A percentile compares a stretch with the other conserved stretches of the same genome.
Conservation (phyloP, 2,329 filamentous ascomycete genomes). For the Chaetomiaceae sp. region DNA sequence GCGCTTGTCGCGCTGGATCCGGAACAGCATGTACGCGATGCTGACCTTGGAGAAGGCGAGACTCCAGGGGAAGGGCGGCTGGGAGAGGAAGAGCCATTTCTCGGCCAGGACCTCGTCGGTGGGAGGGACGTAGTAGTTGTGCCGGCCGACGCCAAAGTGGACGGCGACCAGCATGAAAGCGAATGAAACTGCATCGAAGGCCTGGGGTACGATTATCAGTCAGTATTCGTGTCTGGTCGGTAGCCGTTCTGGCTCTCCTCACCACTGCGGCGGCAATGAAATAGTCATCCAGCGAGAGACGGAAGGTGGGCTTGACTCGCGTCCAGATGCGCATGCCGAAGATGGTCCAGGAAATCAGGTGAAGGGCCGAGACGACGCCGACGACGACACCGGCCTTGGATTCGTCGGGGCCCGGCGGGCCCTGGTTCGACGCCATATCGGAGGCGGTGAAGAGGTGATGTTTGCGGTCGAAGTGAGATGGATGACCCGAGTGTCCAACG, state of each 20-base stretch:
- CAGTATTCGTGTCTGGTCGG: neutral
- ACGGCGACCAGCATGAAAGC: slow-evolving; percentile 12
- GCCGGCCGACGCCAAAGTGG: slow-evolving; percentile 16
- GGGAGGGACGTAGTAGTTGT: slow-evolving; percentile 16
- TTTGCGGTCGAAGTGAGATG: no score
- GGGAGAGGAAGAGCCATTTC: slow-evolving; percentile 20
- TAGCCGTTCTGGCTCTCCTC: no score
- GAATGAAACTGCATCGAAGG: slow-evolving; percentile 13
- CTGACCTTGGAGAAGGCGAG: slow-evolving; percentile 21
- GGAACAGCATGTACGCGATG: slow-evolving; percentile 20
- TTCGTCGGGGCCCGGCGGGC: slow-evolving; percentile 14
- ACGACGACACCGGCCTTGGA: slow-evolving; percentile 11
- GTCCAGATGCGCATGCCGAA: slow-evolving; percentile 17
- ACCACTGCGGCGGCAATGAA: slow-evolving; percentile 19
- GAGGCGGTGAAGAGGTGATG: neutral
- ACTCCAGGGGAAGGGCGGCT: slow-evolving; percentile 19
- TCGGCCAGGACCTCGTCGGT: slow-evolving; percentile 13
- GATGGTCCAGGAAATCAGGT: slow-evolving; percentile 9
- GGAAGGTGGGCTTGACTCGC: slow-evolving; percentile 7
- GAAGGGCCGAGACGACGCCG: slow-evolving; percentile 10
- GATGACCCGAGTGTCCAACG: no score
- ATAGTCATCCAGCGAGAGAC: slow-evolving; percentile 18
- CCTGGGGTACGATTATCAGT: neutral
- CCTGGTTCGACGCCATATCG: neutral
- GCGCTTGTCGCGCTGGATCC: slow-evolving; percentile 16